Percentiles rank a stretch among this genome's conserved stretches.
These are phyloP conservation scores for Hortiboletus rubellus DNA, from an alignment of 1,284 basidiomycete genomes.

Conservation along the genomic window DNA sequence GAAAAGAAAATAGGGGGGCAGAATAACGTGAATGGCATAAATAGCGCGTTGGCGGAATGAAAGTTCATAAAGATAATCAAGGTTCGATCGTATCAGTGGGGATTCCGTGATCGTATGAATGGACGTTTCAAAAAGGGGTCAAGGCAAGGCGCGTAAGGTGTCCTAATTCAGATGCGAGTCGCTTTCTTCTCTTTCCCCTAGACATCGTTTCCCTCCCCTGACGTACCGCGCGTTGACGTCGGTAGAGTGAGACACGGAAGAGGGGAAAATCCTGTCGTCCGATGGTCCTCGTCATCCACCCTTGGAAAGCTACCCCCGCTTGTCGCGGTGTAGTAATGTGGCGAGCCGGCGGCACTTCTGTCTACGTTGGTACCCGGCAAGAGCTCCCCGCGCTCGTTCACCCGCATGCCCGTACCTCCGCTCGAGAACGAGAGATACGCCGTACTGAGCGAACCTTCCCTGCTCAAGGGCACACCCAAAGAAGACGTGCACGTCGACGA, in stretches of 20 bases:
- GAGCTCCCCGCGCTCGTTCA: slow-evolving; percentile 35
- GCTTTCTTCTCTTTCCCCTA: not conserved
- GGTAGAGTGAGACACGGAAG: not conserved
- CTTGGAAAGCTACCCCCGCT: slow-evolving; percentile 14
- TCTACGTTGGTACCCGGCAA: not conserved
- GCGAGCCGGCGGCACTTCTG: slow-evolving; percentile 6
- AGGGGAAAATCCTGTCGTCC: slow-evolving; percentile 2
- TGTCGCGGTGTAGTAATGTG: slow-evolving; percentile 22
- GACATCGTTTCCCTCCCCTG: not conserved
- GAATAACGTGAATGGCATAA: slow-evolving; percentile 26
- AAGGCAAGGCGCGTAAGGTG: not conserved
- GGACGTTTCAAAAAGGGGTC: not conserved
- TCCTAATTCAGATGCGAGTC: not conserved
- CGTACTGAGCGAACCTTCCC: slow-evolving; percentile 23
- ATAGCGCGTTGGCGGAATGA: slow-evolving; percentile 21
- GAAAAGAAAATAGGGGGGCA: not conserved
- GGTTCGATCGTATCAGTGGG: slow-evolving; percentile 13
- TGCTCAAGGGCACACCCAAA: not conserved
- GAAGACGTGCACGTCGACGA: slow-evolving; percentile 21
- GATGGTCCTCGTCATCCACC: slow-evolving; percentile 2
- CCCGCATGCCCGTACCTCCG: slow-evolving; percentile 18
- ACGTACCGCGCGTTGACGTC: not conserved
- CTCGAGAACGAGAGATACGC: slow-evolving; percentile 32
- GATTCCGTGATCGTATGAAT: slow-evolving; percentile 7
- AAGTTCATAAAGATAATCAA: slow-evolving; percentile 29